These are phyloP conservation scores for Cercospora nicotianae DNA, from an alignment of 2,329 filamentous ascomycete species.

Conservation along the genomic window DNA sequence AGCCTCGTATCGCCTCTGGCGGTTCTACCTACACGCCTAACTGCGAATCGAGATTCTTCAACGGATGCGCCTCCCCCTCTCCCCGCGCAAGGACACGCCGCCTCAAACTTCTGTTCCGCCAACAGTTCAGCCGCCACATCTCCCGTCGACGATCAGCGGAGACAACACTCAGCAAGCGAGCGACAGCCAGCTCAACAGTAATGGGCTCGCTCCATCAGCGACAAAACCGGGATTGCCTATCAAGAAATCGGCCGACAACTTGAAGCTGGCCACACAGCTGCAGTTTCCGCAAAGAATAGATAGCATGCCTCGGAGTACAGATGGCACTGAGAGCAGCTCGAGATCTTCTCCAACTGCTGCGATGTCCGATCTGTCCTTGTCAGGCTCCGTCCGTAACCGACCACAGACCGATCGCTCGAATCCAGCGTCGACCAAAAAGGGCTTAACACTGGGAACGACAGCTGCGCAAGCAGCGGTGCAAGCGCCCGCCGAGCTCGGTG, in stretches of 20 bases:
- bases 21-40: conserved; percentile 9
- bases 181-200: conserved; percentile 8
- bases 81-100: conserved; percentile 14
- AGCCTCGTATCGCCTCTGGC: neutral
- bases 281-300: conserved; percentile 1
- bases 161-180: neutral
- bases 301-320: neutral
- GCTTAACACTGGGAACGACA: neutral
- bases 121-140: conserved; percentile 6
- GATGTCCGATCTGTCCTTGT: neutral
- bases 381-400: neutral
- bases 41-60: conserved; percentile 10
- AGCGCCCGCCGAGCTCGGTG: neutral
- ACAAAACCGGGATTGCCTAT: neutral
- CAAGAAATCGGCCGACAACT: conserved; percentile 4
- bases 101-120: conserved; percentile 9
- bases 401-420: neutral
- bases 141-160: neutral
- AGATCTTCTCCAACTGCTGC: neutral
- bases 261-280: neutral
- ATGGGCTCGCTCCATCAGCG: neutral
- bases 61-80: conserved; percentile 14
- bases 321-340: neutral
- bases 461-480: conserved; percentile 4
- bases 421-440: neutral